Percentiles rank a stretch among this genome's conserved stretches.
Evolutionary conservation across 1,139 yeast species (phyloP).

Genomic region (Saccharomyces hybrid): DNA sequence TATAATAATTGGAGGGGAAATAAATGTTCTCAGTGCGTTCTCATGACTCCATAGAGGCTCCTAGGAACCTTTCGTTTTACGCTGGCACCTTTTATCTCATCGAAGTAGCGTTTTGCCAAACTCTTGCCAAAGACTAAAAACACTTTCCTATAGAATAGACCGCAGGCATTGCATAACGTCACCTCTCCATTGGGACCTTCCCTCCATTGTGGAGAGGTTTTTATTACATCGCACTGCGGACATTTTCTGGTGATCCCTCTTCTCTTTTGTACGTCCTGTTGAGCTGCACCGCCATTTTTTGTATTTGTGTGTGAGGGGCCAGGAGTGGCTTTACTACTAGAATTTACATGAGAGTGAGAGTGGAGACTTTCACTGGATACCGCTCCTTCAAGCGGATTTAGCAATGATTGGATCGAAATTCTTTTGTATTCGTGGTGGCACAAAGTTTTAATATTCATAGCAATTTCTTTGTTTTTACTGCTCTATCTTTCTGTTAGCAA

Average conservation of each 20-base stretch:
- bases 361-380: background rate
- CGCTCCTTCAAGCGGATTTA: background rate
- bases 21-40: background rate
- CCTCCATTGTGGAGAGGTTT: slow-evolving; percentile 82
- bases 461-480: background rate
- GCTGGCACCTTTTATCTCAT: background rate
- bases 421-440: background rate
- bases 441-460: background rate
- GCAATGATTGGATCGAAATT: background rate
- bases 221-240: slow-evolving; percentile 67
- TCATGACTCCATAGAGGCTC: background rate
- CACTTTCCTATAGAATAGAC: slow-evolving; percentile 42
- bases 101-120: slow-evolving; percentile 4
- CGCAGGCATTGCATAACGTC: slow-evolving; percentile 85
- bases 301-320: background rate
- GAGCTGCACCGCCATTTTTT: background rate
- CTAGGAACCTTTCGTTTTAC: background rate
- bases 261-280: slow-evolving; percentile 1
- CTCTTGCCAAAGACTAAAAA: slow-evolving; percentile 1
- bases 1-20: no score
- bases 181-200: slow-evolving; percentile 82
- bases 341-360: background rate
- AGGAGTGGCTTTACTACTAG: background rate
- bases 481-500: background rate
- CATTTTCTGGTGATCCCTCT: slow-evolving; percentile 32